These are phyloP conservation scores for Furcasterigmium furcatum DNA, from an alignment of 2,329 filamentous ascomycete species.

Conservation along the genomic window DNA sequence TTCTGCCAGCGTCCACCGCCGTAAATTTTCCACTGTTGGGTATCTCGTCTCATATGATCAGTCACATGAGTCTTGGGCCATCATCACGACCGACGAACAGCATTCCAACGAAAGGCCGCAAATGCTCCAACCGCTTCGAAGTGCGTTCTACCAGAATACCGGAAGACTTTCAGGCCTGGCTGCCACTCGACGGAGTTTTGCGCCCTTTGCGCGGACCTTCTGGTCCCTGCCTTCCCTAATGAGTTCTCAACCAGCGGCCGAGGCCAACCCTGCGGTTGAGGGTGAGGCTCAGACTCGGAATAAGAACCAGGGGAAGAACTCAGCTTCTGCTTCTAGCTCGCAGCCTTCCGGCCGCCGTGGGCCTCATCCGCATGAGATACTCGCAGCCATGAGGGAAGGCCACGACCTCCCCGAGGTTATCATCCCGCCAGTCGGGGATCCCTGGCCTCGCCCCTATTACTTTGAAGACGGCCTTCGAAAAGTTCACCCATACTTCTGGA, in stretches of 20 bases:
- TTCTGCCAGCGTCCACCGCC: constrained; percentile 1
- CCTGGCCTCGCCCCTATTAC: constrained; percentile 68
- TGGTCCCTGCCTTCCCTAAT: constrained; percentile 2
- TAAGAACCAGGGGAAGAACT: too few species aligned
- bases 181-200: too few species aligned
- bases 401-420: constrained; percentile 14
- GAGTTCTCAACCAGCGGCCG: neutral
- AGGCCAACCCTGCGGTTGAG: neutral
- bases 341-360: neutral
- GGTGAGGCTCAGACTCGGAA: too few species aligned
- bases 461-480: constrained; percentile 80
- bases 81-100: too few species aligned
- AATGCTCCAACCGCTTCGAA: too few species aligned
- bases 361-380: neutral
- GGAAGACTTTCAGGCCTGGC: too few species aligned
- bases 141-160: too few species aligned
- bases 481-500: constrained; percentile 84
- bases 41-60: too few species aligned
- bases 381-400: neutral
- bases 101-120: too few species aligned
- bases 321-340: too few species aligned
- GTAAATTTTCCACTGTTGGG: neutral
- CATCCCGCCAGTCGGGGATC: constrained; percentile 28
- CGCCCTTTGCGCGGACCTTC: too few species aligned
- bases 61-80: too few species aligned